Percentiles rank a stretch among this genome's conserved stretches.
Evolutionary conservation across 352 stramenopile genomes (phyloP).

Genomic region (Phytophthora hibernalis): DNA sequence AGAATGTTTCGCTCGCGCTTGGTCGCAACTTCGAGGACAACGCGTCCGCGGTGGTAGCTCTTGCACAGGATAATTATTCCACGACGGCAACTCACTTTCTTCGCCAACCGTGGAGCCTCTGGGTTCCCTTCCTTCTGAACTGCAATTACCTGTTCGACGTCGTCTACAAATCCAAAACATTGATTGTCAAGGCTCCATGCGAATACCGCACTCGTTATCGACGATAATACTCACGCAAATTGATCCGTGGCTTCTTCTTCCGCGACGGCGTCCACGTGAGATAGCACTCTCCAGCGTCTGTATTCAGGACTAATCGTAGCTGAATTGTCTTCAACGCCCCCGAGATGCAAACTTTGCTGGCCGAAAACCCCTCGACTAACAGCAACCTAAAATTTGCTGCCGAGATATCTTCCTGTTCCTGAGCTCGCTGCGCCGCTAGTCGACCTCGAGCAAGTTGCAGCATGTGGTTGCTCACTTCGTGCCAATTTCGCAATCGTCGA

Average conservation of each 20-base stretch:
- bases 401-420: conserved; percentile 53
- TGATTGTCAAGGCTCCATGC: background rate
- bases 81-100: conserved; percentile 70
- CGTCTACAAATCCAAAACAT: conserved; percentile 45
- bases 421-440: conserved; percentile 28
- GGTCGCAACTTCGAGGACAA: conserved; percentile 68
- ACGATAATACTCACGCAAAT: conserved; percentile 53
- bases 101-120: conserved; percentile 52
- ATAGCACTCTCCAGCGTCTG: conserved; percentile 59
- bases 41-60: conserved; percentile 64
- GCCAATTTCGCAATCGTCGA: conserved; percentile 49
- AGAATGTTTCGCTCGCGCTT: conserved; percentile 69
- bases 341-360: conserved; percentile 76
- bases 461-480: conserved; percentile 45
- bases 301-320: conserved; percentile 57
- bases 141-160: conserved; percentile 64
- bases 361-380: conserved; percentile 60
- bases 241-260: conserved; percentile 68
- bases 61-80: conserved; percentile 75
- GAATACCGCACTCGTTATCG: background rate
- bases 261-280: conserved; percentile 78
- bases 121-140: conserved; percentile 63
- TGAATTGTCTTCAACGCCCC: conserved; percentile 72
- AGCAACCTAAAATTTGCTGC: conserved; percentile 61
- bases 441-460: conserved; percentile 48